A percentile compares a stretch with the other conserved stretches of the same genome.
Evolutionary conservation across 139 green algal genomes (phyloP).

Genomic region (Deuterostichococcus epilithicus): DNA sequence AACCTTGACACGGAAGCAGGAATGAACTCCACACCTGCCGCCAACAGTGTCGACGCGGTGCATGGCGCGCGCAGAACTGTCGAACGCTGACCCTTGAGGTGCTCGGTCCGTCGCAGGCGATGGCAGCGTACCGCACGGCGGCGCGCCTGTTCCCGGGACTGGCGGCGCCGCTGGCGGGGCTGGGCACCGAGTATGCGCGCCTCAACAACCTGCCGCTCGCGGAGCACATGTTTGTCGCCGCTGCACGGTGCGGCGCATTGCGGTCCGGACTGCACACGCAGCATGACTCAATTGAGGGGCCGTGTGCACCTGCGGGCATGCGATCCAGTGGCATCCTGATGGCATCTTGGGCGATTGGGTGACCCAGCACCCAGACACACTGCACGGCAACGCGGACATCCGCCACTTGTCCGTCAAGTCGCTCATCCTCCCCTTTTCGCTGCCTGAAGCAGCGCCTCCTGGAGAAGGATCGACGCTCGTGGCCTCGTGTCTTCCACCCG

Average conservation of each 20-base stretch:
- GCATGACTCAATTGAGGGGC: not conserved
- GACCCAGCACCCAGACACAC: too few relatives aligned
- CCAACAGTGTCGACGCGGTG: too few relatives aligned
- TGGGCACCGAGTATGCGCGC: conserved; percentile 80
- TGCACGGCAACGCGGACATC: too few relatives aligned
- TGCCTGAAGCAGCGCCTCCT: too few relatives aligned
- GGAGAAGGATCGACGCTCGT: too few relatives aligned
- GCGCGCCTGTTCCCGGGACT: conserved; percentile 88
- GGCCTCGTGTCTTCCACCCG: not conserved
- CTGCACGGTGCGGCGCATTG: not conserved
- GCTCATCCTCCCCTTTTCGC: too few relatives aligned
- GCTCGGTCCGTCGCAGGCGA: conserved; percentile 58
- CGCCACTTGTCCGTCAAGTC: too few relatives aligned
- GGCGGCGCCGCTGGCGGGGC: conserved; percentile 84
- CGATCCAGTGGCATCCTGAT: too few relatives aligned
- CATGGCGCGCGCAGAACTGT: too few relatives aligned
- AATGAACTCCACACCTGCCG: not conserved
- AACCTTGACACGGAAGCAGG: too few relatives aligned
- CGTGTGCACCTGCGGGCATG: not conserved
- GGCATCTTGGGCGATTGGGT: too few relatives aligned
- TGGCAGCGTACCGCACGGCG: conserved; percentile 95
- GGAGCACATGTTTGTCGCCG: conserved; percentile 55
- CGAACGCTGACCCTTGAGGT: too few relatives aligned
- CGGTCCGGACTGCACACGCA: not conserved
- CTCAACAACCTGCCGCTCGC: conserved; percentile 88